A percentile compares a stretch with the other conserved stretches of the same genome.
Evolutionary conservation across 2,329 filamentous ascomycete species (phyloP).

Genomic region (Ophiostoma sp.): DNA sequence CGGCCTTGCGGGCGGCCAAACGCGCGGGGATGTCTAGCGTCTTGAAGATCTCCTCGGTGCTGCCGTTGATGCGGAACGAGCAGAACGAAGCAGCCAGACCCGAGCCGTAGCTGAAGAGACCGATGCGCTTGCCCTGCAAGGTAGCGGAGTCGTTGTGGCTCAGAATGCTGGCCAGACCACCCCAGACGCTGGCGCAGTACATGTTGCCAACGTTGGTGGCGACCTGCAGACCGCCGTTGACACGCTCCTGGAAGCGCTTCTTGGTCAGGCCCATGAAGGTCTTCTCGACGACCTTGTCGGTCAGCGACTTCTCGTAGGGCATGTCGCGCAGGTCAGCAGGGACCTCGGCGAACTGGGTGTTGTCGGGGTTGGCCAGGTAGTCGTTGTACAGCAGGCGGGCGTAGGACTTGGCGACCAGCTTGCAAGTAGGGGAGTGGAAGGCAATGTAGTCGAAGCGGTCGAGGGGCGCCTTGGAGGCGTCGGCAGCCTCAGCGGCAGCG

Average conservation of each 20-base stretch:
- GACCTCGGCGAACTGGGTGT: slow-evolving; percentile 70
- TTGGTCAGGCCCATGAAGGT: slow-evolving; percentile 81
- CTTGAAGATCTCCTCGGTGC: slow-evolving; percentile 66
- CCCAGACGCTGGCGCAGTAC: slow-evolving; percentile 72
- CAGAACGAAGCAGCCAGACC: slow-evolving; percentile 72
- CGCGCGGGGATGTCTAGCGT: slow-evolving; percentile 68
- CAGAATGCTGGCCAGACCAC: slow-evolving; percentile 71
- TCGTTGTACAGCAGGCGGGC: slow-evolving; percentile 83
- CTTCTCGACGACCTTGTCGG: slow-evolving; percentile 83
- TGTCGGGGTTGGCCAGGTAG: slow-evolving; percentile 69
- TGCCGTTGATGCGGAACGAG: slow-evolving; percentile 71
- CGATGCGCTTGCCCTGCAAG: slow-evolving; percentile 71
- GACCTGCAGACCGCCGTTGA: slow-evolving; percentile 71
- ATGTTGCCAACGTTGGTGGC: slow-evolving; percentile 74
- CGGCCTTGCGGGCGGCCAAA: slow-evolving; percentile 63
- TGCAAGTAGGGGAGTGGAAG: slow-evolving; percentile 86
- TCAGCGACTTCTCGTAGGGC: slow-evolving; percentile 75
- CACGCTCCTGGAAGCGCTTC: slow-evolving; percentile 79
- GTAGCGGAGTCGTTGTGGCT: slow-evolving; percentile 61
- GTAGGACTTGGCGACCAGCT: slow-evolving; percentile 83
- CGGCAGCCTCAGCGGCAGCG: slow-evolving; percentile 56
- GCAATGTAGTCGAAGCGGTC: slow-evolving; percentile 82
- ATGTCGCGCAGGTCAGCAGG: slow-evolving; percentile 74
- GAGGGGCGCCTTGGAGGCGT: slow-evolving; percentile 59
- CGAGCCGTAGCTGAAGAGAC: slow-evolving; percentile 77